A percentile compares a stretch with the other conserved stretches of the same genome.
These are phyloP conservation scores for Trametes cingulata DNA, from an alignment of 768 basidiomycete genomes.

Conservation along the genomic window DNA sequence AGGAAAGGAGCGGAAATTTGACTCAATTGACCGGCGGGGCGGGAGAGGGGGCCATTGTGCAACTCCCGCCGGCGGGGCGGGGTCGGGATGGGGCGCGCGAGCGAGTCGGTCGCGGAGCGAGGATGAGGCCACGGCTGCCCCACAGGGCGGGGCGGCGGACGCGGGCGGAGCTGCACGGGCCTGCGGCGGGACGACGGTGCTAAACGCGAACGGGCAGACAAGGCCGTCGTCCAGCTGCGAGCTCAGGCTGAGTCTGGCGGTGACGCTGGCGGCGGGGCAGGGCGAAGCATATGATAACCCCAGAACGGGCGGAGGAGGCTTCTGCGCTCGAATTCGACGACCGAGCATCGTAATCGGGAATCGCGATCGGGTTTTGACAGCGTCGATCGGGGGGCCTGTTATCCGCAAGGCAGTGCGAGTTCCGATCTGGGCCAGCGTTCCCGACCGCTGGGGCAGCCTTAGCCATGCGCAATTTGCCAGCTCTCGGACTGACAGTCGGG, in stretches of 20 bases:
- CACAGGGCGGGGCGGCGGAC: neutral
- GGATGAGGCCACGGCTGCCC: neutral
- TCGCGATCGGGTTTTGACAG: conserved; percentile 1
- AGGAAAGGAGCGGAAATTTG: too few species aligned
- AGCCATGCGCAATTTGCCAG: neutral
- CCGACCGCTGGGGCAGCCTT: neutral
- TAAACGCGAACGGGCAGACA: too few species aligned
- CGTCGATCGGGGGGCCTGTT: conserved; percentile 7
- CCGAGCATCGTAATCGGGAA: neutral
- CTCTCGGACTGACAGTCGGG: neutral
- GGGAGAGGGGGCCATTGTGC: too few species aligned
- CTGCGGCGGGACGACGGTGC: neutral
- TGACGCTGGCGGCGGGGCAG: neutral
- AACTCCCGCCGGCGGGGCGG: neutral
- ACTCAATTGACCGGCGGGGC: too few species aligned
- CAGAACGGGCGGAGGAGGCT: neutral
- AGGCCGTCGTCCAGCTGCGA: too few species aligned
- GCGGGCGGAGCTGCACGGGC: neutral
- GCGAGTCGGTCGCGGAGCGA: conserved; percentile 2
- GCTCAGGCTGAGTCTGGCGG: neutral
- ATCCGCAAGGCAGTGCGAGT: conserved; percentile 3
- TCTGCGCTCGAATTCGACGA: too few species aligned
- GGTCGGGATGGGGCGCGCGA: neutral
- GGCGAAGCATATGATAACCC: conserved; percentile 10
- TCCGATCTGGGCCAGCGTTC: conserved; percentile 1